Evolutionary conservation across 2,329 filamentous ascomycete species (phyloP).

Genomic region (Claviceps cyperi): DNA sequence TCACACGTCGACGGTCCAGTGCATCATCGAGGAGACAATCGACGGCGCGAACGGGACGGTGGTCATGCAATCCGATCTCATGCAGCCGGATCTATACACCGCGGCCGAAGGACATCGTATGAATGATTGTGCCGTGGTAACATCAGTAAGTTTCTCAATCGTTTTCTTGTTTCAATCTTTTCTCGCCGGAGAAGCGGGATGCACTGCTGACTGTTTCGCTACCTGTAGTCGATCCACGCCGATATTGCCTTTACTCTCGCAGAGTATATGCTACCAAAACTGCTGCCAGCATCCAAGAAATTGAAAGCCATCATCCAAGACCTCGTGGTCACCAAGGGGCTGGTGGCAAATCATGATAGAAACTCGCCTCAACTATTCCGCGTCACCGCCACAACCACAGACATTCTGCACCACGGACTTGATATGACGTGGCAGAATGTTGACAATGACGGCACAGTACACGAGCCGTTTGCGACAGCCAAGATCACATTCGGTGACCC

Average conservation of each 20-base stretch:
- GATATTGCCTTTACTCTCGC: slow-evolving; percentile 51
- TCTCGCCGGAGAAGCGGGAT: no score
- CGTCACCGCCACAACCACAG: slow-evolving; percentile 18
- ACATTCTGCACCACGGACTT: slow-evolving; percentile 30
- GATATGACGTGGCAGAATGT: slow-evolving; percentile 20
- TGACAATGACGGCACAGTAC: slow-evolving; percentile 1
- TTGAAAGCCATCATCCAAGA: slow-evolving; percentile 49
- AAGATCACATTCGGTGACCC: slow-evolving; percentile 31
- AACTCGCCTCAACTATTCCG: slow-evolving; percentile 17
- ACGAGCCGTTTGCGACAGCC: slow-evolving; percentile 8
- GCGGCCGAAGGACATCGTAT: slow-evolving; percentile 28
- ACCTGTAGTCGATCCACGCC: slow-evolving; percentile 24
- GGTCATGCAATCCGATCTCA: slow-evolving; percentile 24
- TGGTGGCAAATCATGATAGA: slow-evolving; percentile 13
- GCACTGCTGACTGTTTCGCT: neutral
- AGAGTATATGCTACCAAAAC: slow-evolving; percentile 48
- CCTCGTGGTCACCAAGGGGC: slow-evolving; percentile 50
- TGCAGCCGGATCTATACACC: slow-evolving; percentile 21
- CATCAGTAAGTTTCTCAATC: slow-evolving; percentile 23
- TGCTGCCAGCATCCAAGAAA: slow-evolving; percentile 39
- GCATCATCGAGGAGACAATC: slow-evolving; percentile 21
- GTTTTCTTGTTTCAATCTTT: no score
- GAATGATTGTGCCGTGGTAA: slow-evolving; percentile 26
- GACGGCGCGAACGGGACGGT: slow-evolving; percentile 13
- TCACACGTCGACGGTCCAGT: slow-evolving; percentile 21